Evolutionary conservation across 768 basidiomycete species (phyloP).

Genomic region (Rhizopogon salebrosus): DNA sequence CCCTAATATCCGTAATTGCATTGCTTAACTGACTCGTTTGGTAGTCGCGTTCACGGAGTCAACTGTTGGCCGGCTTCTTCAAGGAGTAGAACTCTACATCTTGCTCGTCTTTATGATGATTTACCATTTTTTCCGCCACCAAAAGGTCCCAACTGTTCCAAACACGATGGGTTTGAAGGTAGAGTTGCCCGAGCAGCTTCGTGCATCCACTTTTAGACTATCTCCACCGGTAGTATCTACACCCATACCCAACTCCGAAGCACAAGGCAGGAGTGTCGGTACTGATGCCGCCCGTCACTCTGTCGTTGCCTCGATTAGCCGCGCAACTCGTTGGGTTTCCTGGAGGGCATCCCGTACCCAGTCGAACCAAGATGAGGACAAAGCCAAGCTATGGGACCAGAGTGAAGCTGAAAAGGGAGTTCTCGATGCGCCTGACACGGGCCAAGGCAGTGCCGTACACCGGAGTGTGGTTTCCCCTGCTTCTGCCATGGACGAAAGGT

Average conservation of each 20-base stretch:
- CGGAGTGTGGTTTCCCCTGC: not conserved
- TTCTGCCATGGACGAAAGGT: conserved; percentile 4
- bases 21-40: conserved; percentile 7
- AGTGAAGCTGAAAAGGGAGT: conserved; percentile 26
- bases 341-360: conserved; percentile 23
- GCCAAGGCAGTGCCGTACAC: not conserved
- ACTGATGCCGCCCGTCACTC: conserved; percentile 12
- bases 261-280: conserved; percentile 5
- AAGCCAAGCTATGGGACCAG: conserved; percentile 27
- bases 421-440: conserved; percentile 6
- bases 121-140: conserved; percentile 30
- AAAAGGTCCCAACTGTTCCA: conserved; percentile 10
- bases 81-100: conserved; percentile 59
- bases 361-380: conserved; percentile 19
- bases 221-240: conserved; percentile 18
- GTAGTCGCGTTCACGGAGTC: conserved; percentile 68
- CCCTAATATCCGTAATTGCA: conserved; percentile 1
- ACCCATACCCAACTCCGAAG: conserved; percentile 11
- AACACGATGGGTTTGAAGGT: not conserved
- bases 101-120: conserved; percentile 56
- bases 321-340: conserved; percentile 37
- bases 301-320: conserved; percentile 17
- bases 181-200: conserved; percentile 20
- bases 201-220: conserved; percentile 22
- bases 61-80: conserved; percentile 59